phyloP scores from a whole-genome alignment of 371 early-diverging fungal genomes.

The Mortierella polycephala region DNA sequence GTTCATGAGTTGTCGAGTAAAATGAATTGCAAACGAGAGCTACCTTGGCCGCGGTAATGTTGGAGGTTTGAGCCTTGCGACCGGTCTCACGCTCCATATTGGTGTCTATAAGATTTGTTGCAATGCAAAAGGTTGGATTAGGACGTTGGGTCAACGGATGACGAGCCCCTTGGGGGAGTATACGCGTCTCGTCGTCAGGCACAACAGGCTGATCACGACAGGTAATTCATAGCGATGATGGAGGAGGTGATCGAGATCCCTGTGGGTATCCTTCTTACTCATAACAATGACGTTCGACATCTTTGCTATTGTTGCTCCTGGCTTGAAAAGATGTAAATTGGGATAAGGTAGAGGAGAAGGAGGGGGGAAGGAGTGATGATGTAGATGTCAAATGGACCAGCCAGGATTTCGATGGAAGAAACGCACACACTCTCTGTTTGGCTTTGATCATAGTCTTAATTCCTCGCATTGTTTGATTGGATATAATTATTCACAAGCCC shows the following conservation, averaged over 20 bases:
- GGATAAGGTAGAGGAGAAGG: slow-evolving; percentile 9
- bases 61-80: slow-evolving; percentile 96
- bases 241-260: not conserved
- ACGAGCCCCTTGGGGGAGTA: slow-evolving; percentile 1
- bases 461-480: too few relatives aligned
- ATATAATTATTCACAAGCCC: too few relatives aligned
- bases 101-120: slow-evolving; percentile 68
- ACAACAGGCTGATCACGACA: not conserved
- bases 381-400: slow-evolving; percentile 1
- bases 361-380: slow-evolving; percentile 7
- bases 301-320: slow-evolving; percentile 28
- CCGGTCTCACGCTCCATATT: slow-evolving; percentile 96
- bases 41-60: slow-evolving; percentile 98
- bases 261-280: slow-evolving; percentile 61
- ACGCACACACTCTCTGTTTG: too few relatives aligned
- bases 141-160: not conserved
- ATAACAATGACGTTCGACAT: slow-evolving; percentile 81
- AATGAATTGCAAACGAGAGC: not conserved
- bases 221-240: not conserved
- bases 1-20: not conserved
- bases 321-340: slow-evolving; percentile 1
- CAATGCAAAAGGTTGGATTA: not conserved
- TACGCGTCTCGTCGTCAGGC: slow-evolving; percentile 5
- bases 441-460: too few relatives aligned
- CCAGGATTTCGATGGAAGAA: too few relatives aligned